These are phyloP conservation scores for Penicillium sp. DNA, from an alignment of 2,329 filamentous ascomycete genomes.

Conservation along the genomic window DNA sequence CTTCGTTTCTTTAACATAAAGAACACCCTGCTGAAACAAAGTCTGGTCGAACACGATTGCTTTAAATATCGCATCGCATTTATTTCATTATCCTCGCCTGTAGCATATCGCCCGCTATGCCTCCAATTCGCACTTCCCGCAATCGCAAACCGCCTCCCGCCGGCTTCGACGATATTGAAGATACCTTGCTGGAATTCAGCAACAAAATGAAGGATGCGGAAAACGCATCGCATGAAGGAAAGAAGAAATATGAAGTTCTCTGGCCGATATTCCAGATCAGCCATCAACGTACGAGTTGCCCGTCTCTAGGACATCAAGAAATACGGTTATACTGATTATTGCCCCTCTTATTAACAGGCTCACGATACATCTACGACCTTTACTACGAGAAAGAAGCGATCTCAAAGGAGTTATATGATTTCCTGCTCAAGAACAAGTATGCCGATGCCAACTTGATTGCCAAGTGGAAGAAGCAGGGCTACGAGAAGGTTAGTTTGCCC, in stretches of 20 bases:
- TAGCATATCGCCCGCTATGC: slow-evolving; percentile 40
- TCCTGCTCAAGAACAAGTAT: slow-evolving; percentile 91
- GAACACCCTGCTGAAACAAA: background rate
- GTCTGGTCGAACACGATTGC: background rate
- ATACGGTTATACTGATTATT: background rate
- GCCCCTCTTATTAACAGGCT: slow-evolving; percentile 37
- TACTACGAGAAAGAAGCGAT: slow-evolving; percentile 98
- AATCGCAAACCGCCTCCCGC: slow-evolving; percentile 57
- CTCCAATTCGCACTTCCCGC: slow-evolving; percentile 51
- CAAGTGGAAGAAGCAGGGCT: slow-evolving; percentile 99
- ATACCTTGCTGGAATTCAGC: slow-evolving; percentile 57
- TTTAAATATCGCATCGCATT: background rate
- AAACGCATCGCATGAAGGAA: slow-evolving; percentile 67
- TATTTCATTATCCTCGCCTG: background rate
- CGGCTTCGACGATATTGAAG: slow-evolving; percentile 61
- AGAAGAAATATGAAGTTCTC: slow-evolving; percentile 81
- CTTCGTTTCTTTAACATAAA: background rate
- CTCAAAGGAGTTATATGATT: slow-evolving; percentile 83
- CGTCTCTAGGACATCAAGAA: background rate
- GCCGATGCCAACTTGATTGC: slow-evolving; percentile 92
- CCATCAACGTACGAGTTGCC: slow-evolving; percentile 61
- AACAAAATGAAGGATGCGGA: slow-evolving; percentile 73
- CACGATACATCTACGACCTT: slow-evolving; percentile 88
- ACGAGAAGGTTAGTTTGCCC: slow-evolving; percentile 66
- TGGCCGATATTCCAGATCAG: slow-evolving; percentile 98